Conservation (phyloP, 225 moss, liverwort and hornwort species). For the Bryum argenteum region DNA sequence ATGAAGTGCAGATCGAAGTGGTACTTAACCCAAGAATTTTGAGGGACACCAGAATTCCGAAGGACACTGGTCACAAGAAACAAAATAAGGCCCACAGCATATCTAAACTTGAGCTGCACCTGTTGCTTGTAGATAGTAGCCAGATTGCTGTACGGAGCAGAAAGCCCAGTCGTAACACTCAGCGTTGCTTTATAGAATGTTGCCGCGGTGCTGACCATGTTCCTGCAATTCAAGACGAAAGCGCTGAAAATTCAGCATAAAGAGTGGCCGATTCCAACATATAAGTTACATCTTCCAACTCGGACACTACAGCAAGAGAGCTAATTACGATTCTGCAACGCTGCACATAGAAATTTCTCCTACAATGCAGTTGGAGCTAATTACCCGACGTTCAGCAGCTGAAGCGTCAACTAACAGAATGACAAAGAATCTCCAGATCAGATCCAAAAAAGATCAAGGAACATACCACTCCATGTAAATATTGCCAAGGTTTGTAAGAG, state of each 20-base stretch:
- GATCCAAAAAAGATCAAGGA: conserved; percentile 15
- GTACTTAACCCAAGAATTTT: not conserved
- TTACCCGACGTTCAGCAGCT: not conserved
- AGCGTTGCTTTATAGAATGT: conserved; percentile 96
- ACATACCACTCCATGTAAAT: conserved; percentile 98
- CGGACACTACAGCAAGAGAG: conserved; percentile 4
- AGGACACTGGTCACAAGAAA: no score
- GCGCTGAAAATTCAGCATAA: not conserved
- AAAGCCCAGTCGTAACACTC: conserved; percentile 85
- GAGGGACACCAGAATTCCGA: no score
- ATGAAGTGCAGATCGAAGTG: not conserved
- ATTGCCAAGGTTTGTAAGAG: conserved; percentile 96
- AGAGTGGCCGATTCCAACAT: not conserved
- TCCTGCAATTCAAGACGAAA: conserved; percentile 47
- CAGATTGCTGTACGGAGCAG: conserved; percentile 98
- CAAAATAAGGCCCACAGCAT: not conserved
- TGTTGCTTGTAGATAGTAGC: conserved; percentile 99
- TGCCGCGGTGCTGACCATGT: conserved; percentile 82
- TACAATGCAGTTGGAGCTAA: not conserved
- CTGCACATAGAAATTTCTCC: not conserved
- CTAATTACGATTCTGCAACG: not conserved
- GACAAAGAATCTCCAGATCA: conserved; percentile 4
- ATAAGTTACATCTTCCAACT: not conserved
- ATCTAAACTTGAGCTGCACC: conserved; percentile 41
- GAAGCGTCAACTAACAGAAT: conserved; percentile 4